A percentile compares a stretch with the other conserved stretches of the same genome.
These are phyloP conservation scores for Solanum pimpinellifolium DNA, from an alignment of 257 asterid species.

Conservation along the genomic window DNA sequence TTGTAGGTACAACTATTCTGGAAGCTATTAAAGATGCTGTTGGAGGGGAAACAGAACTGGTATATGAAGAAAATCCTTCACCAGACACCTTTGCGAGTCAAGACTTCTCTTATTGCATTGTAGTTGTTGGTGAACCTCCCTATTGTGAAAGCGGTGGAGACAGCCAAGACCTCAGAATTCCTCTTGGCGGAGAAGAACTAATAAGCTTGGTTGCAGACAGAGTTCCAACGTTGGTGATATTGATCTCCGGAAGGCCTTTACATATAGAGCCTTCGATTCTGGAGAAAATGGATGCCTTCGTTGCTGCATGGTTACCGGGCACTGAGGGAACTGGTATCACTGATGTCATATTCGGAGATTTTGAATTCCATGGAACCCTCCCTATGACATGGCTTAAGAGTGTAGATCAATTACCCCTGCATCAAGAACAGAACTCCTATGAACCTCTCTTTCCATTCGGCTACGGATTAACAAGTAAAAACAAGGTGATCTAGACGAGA, in stretches of 20 bases:
- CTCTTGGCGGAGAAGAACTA: slow-evolving; percentile 49
- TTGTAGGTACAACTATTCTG: slow-evolving; percentile 68
- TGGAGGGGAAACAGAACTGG: slow-evolving; percentile 45
- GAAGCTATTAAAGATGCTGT: slow-evolving; percentile 62
- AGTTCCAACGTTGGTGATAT: slow-evolving; percentile 60
- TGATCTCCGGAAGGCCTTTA: slow-evolving; percentile 76
- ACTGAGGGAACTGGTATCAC: slow-evolving; percentile 73
- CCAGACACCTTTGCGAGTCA: slow-evolving; percentile 39
- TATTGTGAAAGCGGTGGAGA: slow-evolving; percentile 79
- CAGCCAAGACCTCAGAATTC: slow-evolving; percentile 48
- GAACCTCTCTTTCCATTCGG: slow-evolving; percentile 68
- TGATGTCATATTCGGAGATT: slow-evolving; percentile 67
- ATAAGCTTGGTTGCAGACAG: slow-evolving; percentile 45
- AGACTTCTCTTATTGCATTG: slow-evolving; percentile 55
- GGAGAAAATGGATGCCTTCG: slow-evolving; percentile 47
- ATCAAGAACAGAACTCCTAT: slow-evolving; percentile 24
- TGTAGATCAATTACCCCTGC: slow-evolving; percentile 57
- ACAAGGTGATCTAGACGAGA: slow-evolving; percentile 17
- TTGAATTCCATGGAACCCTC: slow-evolving; percentile 54
- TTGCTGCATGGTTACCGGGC: slow-evolving; percentile 89
- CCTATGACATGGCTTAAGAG: slow-evolving; percentile 78
- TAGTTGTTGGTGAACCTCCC: slow-evolving; percentile 73
- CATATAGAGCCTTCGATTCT: slow-evolving; percentile 43
- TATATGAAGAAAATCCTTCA: slow-evolving; percentile 52
- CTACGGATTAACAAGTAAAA: slow-evolving; percentile 49